Evolutionary conservation across 1,284 basidiomycete species (phyloP).

Genomic region (Cryptococcus jaspeensis): DNA sequence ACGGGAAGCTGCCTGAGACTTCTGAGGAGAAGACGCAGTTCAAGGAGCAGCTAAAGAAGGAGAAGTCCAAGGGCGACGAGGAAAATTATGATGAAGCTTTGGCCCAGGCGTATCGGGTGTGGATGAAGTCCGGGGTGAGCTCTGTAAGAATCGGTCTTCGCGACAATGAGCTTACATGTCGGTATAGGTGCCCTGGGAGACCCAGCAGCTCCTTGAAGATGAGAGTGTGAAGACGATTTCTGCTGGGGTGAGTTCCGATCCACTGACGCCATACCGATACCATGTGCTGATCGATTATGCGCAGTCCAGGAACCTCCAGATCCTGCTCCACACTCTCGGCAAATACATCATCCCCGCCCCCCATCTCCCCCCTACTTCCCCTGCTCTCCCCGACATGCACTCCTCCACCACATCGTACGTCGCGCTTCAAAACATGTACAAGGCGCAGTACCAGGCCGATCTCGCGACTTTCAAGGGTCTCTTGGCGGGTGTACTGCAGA

Average conservation of each 20-base stretch:
- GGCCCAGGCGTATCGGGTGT: constrained; percentile 73
- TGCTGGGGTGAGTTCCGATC: constrained; percentile 40
- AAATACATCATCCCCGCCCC: constrained; percentile 55
- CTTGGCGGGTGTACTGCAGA: constrained; percentile 38
- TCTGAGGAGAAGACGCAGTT: constrained; percentile 74
- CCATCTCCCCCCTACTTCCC: constrained; percentile 59
- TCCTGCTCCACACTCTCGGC: constrained; percentile 76
- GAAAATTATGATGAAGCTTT: constrained; percentile 96
- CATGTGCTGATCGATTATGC: background rate
- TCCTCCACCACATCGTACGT: constrained; percentile 77
- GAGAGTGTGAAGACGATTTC: constrained; percentile 54
- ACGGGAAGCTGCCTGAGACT: constrained; percentile 44
- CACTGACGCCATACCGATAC: background rate
- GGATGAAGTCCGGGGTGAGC: constrained; percentile 62
- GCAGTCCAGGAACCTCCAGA: constrained; percentile 70
- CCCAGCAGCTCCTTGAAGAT: constrained; percentile 66
- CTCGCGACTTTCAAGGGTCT: constrained; percentile 40
- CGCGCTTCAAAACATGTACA: constrained; percentile 49
- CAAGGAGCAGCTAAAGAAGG: constrained; percentile 56
- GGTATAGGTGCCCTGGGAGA: constrained; percentile 63
- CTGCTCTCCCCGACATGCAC: constrained; percentile 93
- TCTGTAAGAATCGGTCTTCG: background rate
- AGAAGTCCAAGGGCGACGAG: constrained; percentile 68
- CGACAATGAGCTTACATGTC: background rate
- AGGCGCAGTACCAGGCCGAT: constrained; percentile 41